A percentile compares a stretch with the other conserved stretches of the same genome.
phyloP scores from a whole-genome alignment of 2,329 filamentous ascomycete species.

The Exophiala bonariae region DNA sequence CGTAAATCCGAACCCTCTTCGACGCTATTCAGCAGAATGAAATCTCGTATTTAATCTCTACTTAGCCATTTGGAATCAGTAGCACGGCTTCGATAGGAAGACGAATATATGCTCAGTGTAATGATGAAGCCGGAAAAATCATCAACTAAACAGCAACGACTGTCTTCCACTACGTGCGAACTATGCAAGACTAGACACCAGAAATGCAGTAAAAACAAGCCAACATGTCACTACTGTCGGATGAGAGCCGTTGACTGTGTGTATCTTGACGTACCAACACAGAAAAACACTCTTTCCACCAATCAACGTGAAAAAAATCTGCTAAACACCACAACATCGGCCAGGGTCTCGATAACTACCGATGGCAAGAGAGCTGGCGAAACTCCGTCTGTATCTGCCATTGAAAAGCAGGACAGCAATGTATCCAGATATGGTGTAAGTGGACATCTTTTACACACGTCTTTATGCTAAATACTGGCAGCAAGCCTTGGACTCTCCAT shows the following conservation, averaged over 20 bases:
- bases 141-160: not conserved
- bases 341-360: not conserved
- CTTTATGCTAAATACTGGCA: not conserved
- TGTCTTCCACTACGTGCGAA: constrained; percentile 2
- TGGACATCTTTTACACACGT: not conserved
- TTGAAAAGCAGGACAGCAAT: not conserved
- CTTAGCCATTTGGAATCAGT: not conserved
- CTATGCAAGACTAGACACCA: constrained; percentile 9
- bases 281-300: constrained; percentile 1
- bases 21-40: not conserved
- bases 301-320: not conserved
- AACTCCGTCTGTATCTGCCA: not conserved
- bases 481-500: not conserved
- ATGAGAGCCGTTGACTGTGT: constrained; percentile 4
- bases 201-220: constrained; percentile 5
- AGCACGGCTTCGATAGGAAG: not conserved
- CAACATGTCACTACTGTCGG: constrained; percentile 7
- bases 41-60: not conserved
- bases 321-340: not conserved
- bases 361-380: not conserved
- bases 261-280: constrained; percentile 4
- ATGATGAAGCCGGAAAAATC: constrained; percentile 1
- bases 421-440: constrained; percentile 1
- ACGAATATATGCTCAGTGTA: not conserved
- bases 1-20: too few relatives aligned